A percentile compares a stretch with the other conserved stretches of the same genome.
phyloP scores from a whole-genome alignment of 176 grass and related monocot genomes.

The Aegilops bicornis region DNA sequence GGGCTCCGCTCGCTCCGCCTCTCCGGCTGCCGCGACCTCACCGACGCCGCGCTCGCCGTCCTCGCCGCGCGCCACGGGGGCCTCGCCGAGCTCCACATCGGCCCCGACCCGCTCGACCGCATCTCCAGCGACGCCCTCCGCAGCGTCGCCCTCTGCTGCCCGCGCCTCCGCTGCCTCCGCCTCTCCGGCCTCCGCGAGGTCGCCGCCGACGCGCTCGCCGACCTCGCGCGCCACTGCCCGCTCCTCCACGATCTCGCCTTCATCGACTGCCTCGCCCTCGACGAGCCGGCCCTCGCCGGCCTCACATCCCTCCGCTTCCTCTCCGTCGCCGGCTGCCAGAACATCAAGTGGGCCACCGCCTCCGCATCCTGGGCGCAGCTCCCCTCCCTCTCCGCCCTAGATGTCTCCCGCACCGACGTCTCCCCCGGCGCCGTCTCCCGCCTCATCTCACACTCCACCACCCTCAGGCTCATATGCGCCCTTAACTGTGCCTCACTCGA shows the following conservation, averaged over 20 bases:
- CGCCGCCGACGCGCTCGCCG: slow-evolving; percentile 34
- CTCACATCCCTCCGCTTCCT: slow-evolving; percentile 50
- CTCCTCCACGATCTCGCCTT: slow-evolving; percentile 53
- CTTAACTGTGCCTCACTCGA: slow-evolving; percentile 54
- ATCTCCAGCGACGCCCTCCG: slow-evolving; percentile 79
- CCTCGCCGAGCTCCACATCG: slow-evolving; percentile 85
- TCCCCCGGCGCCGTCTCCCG: slow-evolving; percentile 46
- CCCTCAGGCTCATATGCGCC: slow-evolving; percentile 44
- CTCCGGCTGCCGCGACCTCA: slow-evolving; percentile 64
- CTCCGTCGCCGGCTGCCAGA: slow-evolving; percentile 57
- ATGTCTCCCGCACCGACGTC: slow-evolving; percentile 69
- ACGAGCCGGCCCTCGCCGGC: slow-evolving; percentile 39
- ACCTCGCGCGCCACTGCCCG: slow-evolving; percentile 48
- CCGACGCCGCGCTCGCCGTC: slow-evolving; percentile 73
- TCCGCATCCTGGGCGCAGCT: slow-evolving; percentile 54
- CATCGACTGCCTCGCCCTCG: slow-evolving; percentile 57
- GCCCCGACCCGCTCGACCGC: slow-evolving; percentile 61
- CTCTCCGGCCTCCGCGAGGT: slow-evolving; percentile 61
- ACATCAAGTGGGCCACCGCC: slow-evolving; percentile 57
- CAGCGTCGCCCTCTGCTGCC: slow-evolving; percentile 86
- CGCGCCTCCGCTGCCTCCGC: slow-evolving; percentile 61
- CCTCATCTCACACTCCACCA: slow-evolving; percentile 47
- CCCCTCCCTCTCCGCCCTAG: slow-evolving; percentile 49
- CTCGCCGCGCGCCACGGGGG: slow-evolving; percentile 76
- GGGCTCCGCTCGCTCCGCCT: slow-evolving; percentile 32